A percentile compares a stretch with the other conserved stretches of the same genome.
Conservation (phyloP, 164 flowering plant genomes). For the Magnolia changhungtana region DNA sequence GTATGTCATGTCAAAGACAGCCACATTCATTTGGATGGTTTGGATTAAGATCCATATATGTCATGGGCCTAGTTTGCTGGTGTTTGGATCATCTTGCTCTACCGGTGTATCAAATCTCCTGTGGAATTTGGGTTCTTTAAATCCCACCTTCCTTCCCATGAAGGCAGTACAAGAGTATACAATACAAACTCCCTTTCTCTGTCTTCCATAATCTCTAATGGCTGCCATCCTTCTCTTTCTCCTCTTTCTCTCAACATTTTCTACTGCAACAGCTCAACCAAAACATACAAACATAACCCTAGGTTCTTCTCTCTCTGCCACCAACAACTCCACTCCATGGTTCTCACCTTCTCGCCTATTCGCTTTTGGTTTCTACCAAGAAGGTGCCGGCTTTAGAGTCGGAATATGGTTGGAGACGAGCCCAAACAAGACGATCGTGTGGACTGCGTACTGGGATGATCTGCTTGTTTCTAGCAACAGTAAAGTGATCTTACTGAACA, state of each 20-base stretch:
- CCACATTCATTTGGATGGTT: no score
- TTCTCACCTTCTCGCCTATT: conserved; percentile 20
- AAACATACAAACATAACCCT: conserved; percentile 19
- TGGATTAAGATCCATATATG: no score
- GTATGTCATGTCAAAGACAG: no score
- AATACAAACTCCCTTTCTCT: no score
- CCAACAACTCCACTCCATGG: conserved; percentile 13
- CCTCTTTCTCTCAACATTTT: neutral
- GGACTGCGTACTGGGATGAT: conserved; percentile 26
- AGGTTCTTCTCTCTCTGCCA: conserved; percentile 19
- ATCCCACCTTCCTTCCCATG: no score
- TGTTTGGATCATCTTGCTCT: no score
- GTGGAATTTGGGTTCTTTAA: no score
- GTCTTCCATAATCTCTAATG: no score
- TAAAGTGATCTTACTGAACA: conserved; percentile 1
- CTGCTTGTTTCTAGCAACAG: conserved; percentile 3
- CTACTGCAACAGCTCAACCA: conserved; percentile 2
- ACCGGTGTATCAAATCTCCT: no score
- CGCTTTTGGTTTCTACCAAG: conserved; percentile 29
- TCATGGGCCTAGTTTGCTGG: no score
- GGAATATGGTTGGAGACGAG: conserved; percentile 8
- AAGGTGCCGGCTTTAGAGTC: conserved; percentile 9
- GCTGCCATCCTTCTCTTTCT: neutral
- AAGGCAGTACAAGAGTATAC: no score
- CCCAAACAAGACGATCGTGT: conserved; percentile 9